Evolutionary conservation across 495 filamentous ascomycete genomes (phyloP).

Genomic region (Halenospora varia): DNA sequence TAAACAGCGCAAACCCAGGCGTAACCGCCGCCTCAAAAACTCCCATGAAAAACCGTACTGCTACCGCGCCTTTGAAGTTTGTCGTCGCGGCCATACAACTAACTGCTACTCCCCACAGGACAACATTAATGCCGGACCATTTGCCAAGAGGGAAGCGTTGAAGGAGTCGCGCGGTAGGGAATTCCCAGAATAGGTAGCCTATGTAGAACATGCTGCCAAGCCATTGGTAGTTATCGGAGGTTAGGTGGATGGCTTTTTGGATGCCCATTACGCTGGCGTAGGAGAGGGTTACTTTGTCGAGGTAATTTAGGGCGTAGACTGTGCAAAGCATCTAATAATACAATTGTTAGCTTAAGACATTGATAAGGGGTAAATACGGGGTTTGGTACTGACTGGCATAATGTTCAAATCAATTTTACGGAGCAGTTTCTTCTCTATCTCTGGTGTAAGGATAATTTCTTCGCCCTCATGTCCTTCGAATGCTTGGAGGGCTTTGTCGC

Average conservation of each 20-base stretch:
- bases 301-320: slow-evolving; percentile 60
- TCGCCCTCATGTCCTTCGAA: neutral
- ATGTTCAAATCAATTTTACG: slow-evolving; percentile 56
- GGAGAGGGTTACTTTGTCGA: slow-evolving; percentile 63
- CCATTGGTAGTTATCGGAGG: slow-evolving; percentile 55
- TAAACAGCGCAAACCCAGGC: slow-evolving; percentile 60
- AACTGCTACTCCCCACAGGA: slow-evolving; percentile 45
- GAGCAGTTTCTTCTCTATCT: slow-evolving; percentile 44
- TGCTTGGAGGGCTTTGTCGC: neutral
- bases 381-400: slow-evolving; percentile 43
- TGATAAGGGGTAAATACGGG: neutral
- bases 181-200: slow-evolving; percentile 41
- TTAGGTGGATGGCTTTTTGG: slow-evolving; percentile 42
- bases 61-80: slow-evolving; percentile 21
- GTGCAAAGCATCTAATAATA: slow-evolving; percentile 42
- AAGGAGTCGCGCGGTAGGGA: slow-evolving; percentile 45
- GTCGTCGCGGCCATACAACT: slow-evolving; percentile 37
- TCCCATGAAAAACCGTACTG: slow-evolving; percentile 54
- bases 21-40: slow-evolving; percentile 61
- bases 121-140: slow-evolving; percentile 39
- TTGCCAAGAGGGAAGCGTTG: slow-evolving; percentile 45
- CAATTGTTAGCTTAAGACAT: neutral
- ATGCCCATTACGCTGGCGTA: slow-evolving; percentile 63
- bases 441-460: slow-evolving; percentile 27
- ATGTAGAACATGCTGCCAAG: slow-evolving; percentile 39